Evolutionary conservation across 495 filamentous ascomycete genomes (phyloP).

Genomic region (Neurospora sp.): DNA sequence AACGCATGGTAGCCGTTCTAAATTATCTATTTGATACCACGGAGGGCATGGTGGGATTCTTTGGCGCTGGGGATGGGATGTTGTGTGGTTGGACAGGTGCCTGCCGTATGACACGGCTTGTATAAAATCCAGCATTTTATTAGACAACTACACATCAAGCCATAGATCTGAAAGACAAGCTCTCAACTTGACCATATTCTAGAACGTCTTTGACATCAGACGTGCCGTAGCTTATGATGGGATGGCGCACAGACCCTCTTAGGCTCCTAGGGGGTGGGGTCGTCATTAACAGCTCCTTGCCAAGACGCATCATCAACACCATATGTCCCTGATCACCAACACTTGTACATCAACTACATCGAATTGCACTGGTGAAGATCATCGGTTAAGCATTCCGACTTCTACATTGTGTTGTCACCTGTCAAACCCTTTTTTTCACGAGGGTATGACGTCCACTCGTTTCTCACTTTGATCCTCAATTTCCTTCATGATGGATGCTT

Average conservation of each 20-base stretch:
- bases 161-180: not conserved
- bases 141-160: constrained; percentile 9
- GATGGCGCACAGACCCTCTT: not conserved
- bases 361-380: not conserved
- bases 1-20: constrained; percentile 33
- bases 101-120: constrained; percentile 7
- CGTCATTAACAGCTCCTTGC: not conserved
- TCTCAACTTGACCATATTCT: not conserved
- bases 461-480: not conserved
- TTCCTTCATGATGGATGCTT: constrained; percentile 8
- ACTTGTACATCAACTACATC: not conserved
- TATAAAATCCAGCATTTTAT: constrained; percentile 12
- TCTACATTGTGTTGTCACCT: not conserved
- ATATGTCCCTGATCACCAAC: not conserved
- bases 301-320: not conserved
- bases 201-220: not conserved
- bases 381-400: not conserved
- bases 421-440: not conserved
- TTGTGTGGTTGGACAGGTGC: not conserved
- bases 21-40: constrained; percentile 5
- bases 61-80: constrained; percentile 1
- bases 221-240: not conserved
- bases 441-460: constrained; percentile 3
- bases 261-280: not conserved
- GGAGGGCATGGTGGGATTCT: not conserved